phyloP scores from a whole-genome alignment of 1,139 yeast genomes.

The Suhomyces wounanorum region DNA sequence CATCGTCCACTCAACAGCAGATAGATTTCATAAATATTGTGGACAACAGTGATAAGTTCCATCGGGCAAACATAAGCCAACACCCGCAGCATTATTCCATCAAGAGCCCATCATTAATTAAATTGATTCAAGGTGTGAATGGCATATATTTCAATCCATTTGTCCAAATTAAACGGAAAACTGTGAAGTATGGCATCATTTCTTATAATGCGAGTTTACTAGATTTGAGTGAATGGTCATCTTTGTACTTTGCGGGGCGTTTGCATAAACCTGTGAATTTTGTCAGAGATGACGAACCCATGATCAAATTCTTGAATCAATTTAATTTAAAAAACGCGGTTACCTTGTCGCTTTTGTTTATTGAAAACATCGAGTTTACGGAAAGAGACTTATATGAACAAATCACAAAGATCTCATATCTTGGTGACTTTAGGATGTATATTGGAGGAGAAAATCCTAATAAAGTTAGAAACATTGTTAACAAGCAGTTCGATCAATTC shows the following conservation, averaged over 20 bases:
- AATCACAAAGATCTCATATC: conserved; percentile 78
- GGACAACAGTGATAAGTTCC: conserved; percentile 72
- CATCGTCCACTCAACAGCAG: conserved; percentile 50
- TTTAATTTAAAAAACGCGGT: conserved; percentile 78
- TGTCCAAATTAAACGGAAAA: conserved; percentile 56
- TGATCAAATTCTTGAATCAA: conserved; percentile 67
- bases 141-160: conserved; percentile 95
- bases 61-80: conserved; percentile 63
- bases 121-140: conserved; percentile 66
- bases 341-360: conserved; percentile 65
- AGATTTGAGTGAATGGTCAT: conserved; percentile 81
- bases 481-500: conserved; percentile 71
- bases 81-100: conserved; percentile 65
- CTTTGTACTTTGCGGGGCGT: conserved; percentile 88
- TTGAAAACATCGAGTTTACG: conserved; percentile 42
- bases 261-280: conserved; percentile 91
- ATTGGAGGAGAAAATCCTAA: conserved; percentile 92
- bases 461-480: conserved; percentile 82
- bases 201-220: conserved; percentile 57
- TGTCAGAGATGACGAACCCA: conserved; percentile 57
- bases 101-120: conserved; percentile 49
- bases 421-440: conserved; percentile 87
- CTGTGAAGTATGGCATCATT: conserved; percentile 86
- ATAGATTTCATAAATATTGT: conserved; percentile 89
- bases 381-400: conserved; percentile 71